phyloP scores from a whole-genome alignment of 805 yeast species.

The Candida bentonensis region DNA sequence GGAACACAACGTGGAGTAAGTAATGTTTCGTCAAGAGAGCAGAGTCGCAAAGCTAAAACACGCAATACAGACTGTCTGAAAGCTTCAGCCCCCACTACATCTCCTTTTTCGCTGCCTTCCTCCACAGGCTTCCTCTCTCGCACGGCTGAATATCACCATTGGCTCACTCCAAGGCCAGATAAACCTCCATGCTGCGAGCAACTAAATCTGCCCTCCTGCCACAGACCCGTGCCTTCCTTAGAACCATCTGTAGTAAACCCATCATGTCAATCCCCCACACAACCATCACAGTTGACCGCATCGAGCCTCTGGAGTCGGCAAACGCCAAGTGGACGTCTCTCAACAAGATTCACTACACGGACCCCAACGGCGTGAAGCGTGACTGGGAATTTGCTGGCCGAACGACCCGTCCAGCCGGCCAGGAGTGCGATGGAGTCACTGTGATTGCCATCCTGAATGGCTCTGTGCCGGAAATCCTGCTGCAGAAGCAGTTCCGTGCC shows the following conservation, averaged over 20 bases:
- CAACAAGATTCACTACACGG: conserved; percentile 28
- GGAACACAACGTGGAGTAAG: too few relatives aligned
- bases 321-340: conserved; percentile 51
- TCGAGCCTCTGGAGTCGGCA: conserved; percentile 17
- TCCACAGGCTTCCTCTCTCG: too few relatives aligned
- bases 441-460: conserved; percentile 57
- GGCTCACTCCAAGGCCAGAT: not conserved
- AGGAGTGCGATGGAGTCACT: conserved; percentile 81
- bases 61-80: too few relatives aligned
- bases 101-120: too few relatives aligned
- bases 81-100: too few relatives aligned
- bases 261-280: conserved; percentile 7
- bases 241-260: not conserved
- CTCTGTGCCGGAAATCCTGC: conserved; percentile 38
- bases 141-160: too few relatives aligned
- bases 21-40: too few relatives aligned
- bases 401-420: conserved; percentile 49
- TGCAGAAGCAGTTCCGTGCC: conserved; percentile 87
- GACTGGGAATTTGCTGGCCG: conserved; percentile 89
- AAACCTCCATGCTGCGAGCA: not conserved
- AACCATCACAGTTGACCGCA: conserved; percentile 18
- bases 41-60: too few relatives aligned
- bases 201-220: not conserved
- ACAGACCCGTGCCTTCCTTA: conserved; percentile 10
- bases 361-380: conserved; percentile 27